Conservation (phyloP, 495 filamentous ascomycete genomes). For the Parachaetomium inaequale region DNA sequence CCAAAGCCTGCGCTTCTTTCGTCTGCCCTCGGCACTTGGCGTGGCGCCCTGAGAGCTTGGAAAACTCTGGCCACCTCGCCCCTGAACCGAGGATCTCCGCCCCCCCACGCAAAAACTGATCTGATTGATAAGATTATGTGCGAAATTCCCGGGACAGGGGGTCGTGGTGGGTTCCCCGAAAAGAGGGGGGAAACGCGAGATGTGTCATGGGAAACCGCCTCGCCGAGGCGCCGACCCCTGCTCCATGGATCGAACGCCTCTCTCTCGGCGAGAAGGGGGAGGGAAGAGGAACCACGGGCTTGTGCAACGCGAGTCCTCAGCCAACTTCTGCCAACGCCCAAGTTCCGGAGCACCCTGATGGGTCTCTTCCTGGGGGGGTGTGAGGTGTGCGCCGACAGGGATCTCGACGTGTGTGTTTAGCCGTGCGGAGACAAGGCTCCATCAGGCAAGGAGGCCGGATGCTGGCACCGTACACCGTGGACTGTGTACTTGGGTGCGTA, state of each 20-base stretch:
- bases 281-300: no score
- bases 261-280: no score
- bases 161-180: neutral
- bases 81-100: neutral
- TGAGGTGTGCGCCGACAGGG: neutral
- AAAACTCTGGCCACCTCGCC: neutral
- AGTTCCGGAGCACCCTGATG: neutral
- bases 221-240: no score
- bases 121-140: constrained; percentile 18
- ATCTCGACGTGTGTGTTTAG: neutral
- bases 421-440: neutral
- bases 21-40: neutral
- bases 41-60: no score
- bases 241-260: no score
- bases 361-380: neutral
- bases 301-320: no score
- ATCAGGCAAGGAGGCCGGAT: neutral
- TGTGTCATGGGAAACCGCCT: constrained; percentile 1
- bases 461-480: neutral
- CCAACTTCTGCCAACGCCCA: no score
- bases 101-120: constrained; percentile 1
- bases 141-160: neutral
- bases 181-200: neutral
- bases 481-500: neutral
- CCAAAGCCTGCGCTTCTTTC: neutral